Base-by-base conservation (phyloP, 1,284 basidiomycete species). In the Heliocybe sulcata region DNA sequence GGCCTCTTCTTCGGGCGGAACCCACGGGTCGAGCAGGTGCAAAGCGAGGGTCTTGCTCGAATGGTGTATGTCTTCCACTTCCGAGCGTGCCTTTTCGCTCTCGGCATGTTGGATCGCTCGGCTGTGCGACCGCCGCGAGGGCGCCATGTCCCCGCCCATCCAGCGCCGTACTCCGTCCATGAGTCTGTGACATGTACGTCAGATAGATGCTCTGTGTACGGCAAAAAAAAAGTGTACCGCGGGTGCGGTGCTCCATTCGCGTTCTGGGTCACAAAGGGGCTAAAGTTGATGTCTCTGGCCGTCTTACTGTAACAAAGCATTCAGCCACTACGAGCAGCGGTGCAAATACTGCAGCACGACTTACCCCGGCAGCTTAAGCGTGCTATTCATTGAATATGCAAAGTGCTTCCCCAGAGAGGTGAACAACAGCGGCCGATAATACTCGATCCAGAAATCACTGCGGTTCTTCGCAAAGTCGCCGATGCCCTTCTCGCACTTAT, bases 381-480 rank as follows among this genome's bases (percentile, higher is more conserved):
- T 92, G 61, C 87, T 90, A 60, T 91, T 92, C 87, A 94, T 92
- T 19, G 83, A 86, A 69, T 85, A 92, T 12, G 87, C 89, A 70
- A 92, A 92, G 65, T 92, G 90, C 65, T 90, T 90, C 19, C 85
- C 85, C 47, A 93, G 68, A 10, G 84, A 84, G 0, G 92, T 93
- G 69, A 92, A 92, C 45, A 92, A 65, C 56, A 89, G 72, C 3
- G 94, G 94, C 33, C 92, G 80, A 67, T 98, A 98, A 70, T 96
- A 96, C 65, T 95, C 92, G 3, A 85, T 79, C 87, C 92, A 96
- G 62, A 90, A 92, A 56, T 94, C 87, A 9, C 81, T 79, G 47
- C 77, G 77, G 12, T 67, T 71, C 38, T 75, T 75, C 19, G 85
- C 80, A 61, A 87, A 87, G 22, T 81, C 74, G 16, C 73, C 61